Conservation (phyloP, 495 filamentous ascomycete genomes). For the Friedmanniomyces endolithicus region DNA sequence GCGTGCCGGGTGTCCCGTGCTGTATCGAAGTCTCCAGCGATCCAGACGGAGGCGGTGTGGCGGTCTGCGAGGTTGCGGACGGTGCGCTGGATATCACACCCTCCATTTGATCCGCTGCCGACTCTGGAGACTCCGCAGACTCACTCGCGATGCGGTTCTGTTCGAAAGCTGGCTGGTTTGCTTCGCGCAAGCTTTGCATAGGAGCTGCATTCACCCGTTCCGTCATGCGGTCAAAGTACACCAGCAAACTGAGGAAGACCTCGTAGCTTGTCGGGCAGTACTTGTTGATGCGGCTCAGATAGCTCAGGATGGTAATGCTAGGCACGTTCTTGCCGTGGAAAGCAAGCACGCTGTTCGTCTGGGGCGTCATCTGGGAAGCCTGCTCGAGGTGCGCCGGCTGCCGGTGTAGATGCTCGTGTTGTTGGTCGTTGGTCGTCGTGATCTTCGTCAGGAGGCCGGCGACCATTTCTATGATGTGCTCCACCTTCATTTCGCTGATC, state of each 20-base stretch:
- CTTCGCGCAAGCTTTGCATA: constrained; percentile 37
- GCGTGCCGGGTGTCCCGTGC: constrained; percentile 19
- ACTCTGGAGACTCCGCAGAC: constrained; percentile 18
- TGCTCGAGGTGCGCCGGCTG: constrained; percentile 56
- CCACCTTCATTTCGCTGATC: constrained; percentile 95
- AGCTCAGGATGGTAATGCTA: constrained; percentile 92
- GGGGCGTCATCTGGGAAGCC: constrained; percentile 52
- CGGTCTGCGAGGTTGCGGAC: constrained; percentile 22
- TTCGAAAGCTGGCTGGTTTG: constrained; percentile 29
- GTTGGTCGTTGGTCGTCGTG: constrained; percentile 88
- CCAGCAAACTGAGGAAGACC: constrained; percentile 85
- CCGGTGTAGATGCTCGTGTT: constrained; percentile 70
- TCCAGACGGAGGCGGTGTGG: constrained; percentile 32
- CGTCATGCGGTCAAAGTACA: constrained; percentile 99
- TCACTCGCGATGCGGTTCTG: constrained; percentile 17
- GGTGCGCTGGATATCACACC: constrained; percentile 13
- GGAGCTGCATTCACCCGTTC: constrained; percentile 79
- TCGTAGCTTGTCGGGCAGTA: constrained; percentile 99
- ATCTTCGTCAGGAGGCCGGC: constrained; percentile 97
- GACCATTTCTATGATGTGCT: constrained; percentile 99
- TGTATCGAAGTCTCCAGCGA: constrained; percentile 23
- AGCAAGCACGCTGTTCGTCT: constrained; percentile 86
- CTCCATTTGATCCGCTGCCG: constrained; percentile 20
- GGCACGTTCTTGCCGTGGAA: constrained; percentile 99
- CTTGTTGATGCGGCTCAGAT: constrained; percentile 92